These are phyloP conservation scores for Cladophialophora immunda DNA, from an alignment of 2,329 filamentous ascomycete genomes.

Conservation along the genomic window DNA sequence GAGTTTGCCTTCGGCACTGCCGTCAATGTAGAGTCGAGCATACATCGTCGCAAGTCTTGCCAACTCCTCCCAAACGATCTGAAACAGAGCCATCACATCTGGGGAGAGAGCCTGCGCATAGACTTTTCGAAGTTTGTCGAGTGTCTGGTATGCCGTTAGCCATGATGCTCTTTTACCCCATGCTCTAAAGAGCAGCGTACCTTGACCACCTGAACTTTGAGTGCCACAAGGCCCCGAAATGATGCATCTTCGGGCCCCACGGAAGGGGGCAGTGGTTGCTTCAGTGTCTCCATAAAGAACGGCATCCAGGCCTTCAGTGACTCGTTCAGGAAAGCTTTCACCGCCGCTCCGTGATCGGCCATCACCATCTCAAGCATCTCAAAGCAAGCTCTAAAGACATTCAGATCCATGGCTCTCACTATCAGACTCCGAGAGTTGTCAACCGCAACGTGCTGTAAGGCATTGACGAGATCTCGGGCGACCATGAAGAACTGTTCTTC, in stretches of 20 bases:
- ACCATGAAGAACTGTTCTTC: constrained; percentile 95
- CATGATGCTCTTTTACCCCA: neutral
- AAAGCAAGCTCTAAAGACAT: constrained; percentile 89
- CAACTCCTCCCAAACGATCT: constrained; percentile 88
- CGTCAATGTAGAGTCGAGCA: constrained; percentile 82
- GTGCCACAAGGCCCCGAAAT: constrained; percentile 82
- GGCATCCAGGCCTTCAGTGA: constrained; percentile 84
- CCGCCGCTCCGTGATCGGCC: constrained; percentile 85
- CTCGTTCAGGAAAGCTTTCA: constrained; percentile 89
- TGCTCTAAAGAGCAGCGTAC: constrained; percentile 47
- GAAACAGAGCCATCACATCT: constrained; percentile 84
- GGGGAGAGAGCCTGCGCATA: constrained; percentile 84
- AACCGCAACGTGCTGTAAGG: constrained; percentile 82
- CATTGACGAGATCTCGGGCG: constrained; percentile 83
- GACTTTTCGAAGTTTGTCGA: constrained; percentile 86
- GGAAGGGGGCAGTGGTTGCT: constrained; percentile 70
- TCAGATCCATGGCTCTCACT: constrained; percentile 84
- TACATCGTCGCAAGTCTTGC: constrained; percentile 76
- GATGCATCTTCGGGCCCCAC: constrained; percentile 53
- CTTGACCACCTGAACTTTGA: constrained; percentile 94
- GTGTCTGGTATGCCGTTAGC: constrained; percentile 63
- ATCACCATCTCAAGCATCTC: constrained; percentile 97
- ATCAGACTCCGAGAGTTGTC: constrained; percentile 77
- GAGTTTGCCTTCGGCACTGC: constrained; percentile 84
- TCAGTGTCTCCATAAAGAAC: constrained; percentile 83